These are phyloP conservation scores for Actinomortierella wolfii DNA, from an alignment of 371 early-diverging fungal genomes.

Conservation along the genomic window DNA sequence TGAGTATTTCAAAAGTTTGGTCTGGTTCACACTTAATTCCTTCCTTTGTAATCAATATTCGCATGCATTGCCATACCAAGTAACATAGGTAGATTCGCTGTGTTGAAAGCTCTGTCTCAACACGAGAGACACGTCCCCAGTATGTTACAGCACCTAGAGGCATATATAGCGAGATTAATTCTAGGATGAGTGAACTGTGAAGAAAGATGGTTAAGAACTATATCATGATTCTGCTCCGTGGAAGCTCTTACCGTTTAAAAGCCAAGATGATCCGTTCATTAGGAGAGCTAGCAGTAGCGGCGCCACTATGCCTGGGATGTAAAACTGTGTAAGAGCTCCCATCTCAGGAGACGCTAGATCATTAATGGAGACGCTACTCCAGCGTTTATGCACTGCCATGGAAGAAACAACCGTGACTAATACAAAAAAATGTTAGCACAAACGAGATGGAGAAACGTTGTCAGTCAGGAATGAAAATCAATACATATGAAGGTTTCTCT, in stretches of 20 bases:
- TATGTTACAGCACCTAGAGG: neutral
- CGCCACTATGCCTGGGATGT: constrained; percentile 16
- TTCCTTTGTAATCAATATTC: no score
- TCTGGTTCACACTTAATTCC: no score
- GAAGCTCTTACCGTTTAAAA: constrained; percentile 19
- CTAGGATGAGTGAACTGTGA: no score
- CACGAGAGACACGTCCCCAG: constrained; percentile 24
- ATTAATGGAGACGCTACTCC: constrained; percentile 10
- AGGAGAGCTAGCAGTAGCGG: constrained; percentile 10
- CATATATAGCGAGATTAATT: no score
- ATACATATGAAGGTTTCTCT: no score
- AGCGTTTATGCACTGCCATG: constrained; percentile 13
- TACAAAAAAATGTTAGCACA: neutral
- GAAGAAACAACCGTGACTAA: constrained; percentile 16
- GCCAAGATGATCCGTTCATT: constrained; percentile 15
- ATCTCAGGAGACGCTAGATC: neutral
- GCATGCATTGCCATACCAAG: constrained; percentile 10
- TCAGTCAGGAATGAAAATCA: no score
- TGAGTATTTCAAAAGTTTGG: no score
- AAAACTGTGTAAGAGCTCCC: neutral
- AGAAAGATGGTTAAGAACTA: no score
- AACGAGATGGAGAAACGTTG: no score
- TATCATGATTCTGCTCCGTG: no score
- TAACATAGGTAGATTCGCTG: constrained; percentile 15
- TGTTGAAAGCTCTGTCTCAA: constrained; percentile 15